phyloP scores from a whole-genome alignment of 2,329 filamentous ascomycete species.

The Fusarium pseudograminearum region DNA sequence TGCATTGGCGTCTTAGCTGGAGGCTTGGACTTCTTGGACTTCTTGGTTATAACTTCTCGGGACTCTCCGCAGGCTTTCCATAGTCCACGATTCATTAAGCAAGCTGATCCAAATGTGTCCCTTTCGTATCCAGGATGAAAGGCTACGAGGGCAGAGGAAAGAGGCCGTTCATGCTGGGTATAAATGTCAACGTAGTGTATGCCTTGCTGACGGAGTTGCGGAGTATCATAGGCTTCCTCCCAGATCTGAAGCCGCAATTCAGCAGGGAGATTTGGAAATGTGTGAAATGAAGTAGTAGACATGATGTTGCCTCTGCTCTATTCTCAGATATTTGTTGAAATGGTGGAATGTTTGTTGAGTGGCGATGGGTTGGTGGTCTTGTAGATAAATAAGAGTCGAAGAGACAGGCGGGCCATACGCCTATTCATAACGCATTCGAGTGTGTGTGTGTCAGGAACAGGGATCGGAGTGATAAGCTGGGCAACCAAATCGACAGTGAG shows the following conservation, averaged over 20 bases:
- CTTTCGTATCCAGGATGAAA: too few relatives aligned
- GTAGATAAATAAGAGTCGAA: background rate
- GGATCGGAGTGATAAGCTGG: too few relatives aligned
- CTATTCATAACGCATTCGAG: fast-evolving
- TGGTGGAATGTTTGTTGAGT: fast-evolving
- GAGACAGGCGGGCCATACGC: background rate
- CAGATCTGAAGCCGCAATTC: background rate
- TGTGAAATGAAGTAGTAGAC: background rate
- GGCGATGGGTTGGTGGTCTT: background rate
- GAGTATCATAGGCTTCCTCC: background rate
- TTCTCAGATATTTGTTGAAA: background rate
- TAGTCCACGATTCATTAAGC: background rate
- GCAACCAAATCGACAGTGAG: too few relatives aligned
- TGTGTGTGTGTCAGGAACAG: too few relatives aligned
- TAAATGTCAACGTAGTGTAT: conserved; percentile 4
- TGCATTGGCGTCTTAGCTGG: fast-evolving
- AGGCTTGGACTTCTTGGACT: fast-evolving
- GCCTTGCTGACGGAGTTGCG: background rate
- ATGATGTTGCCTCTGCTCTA: background rate
- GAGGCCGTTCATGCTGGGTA: fast-evolving
- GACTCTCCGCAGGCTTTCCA: conserved; percentile 23
- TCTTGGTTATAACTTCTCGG: fast-evolving
- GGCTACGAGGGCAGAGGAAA: background rate
- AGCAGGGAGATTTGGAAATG: background rate
- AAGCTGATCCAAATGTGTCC: background rate